Evolutionary conservation across 148 eudicot species (phyloP).

Genomic region (Silene conica): DNA sequence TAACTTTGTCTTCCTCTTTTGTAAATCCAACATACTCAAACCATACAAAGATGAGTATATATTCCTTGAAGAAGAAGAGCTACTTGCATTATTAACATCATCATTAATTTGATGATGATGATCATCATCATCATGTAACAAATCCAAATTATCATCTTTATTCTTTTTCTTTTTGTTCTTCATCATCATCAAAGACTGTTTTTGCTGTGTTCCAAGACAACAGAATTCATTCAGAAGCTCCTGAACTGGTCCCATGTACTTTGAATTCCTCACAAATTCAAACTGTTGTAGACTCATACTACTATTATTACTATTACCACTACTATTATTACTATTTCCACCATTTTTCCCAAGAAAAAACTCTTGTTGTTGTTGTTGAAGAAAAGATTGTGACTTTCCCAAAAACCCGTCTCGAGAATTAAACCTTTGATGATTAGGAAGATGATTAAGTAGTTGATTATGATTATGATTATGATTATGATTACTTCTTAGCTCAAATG

Average conservation of each 20-base stretch:
- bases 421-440: conserved; percentile 6
- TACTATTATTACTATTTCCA: not conserved
- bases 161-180: conserved; percentile 25
- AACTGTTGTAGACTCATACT: conserved; percentile 16
- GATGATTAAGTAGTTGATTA: not conserved
- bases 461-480: too few species aligned
- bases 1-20: conserved; percentile 68
- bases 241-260: conserved; percentile 70
- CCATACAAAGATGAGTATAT: conserved; percentile 36
- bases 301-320: conserved; percentile 1
- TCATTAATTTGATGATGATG: not conserved
- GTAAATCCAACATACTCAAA: conserved; percentile 67
- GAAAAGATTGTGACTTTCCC: conserved; percentile 32
- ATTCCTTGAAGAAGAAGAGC: conserved; percentile 29
- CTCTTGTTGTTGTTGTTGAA: conserved; percentile 20
- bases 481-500: conserved; percentile 55
- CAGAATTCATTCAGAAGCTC: conserved; percentile 87
- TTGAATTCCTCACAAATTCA: conserved; percentile 51
- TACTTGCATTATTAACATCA: conserved; percentile 24
- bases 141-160: conserved; percentile 14
- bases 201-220: conserved; percentile 48
- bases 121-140: not conserved
- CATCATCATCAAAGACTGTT: conserved; percentile 15
- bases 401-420: conserved; percentile 23
- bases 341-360: conserved; percentile 31